phyloP scores from a whole-genome alignment of 1,284 basidiomycete genomes.

The Limonomyces culmigenus region DNA sequence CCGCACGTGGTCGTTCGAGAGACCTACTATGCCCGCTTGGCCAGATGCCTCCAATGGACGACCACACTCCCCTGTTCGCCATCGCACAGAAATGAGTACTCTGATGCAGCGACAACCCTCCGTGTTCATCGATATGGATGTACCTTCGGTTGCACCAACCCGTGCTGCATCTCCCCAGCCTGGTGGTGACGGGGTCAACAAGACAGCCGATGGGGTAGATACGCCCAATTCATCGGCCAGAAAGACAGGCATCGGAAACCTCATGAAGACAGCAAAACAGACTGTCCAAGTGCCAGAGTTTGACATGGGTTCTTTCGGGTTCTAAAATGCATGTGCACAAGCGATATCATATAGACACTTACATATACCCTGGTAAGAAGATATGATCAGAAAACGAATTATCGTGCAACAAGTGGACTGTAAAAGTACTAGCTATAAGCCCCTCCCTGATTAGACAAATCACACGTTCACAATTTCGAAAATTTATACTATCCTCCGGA shows the following conservation, averaged over 20 bases:
- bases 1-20: slow-evolving; percentile 80
- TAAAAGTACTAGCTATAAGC: too few species aligned
- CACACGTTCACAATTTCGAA: not conserved
- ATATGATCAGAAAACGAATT: too few species aligned
- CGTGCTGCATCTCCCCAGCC: slow-evolving; percentile 37
- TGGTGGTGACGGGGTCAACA: too few species aligned
- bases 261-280: slow-evolving; percentile 80
- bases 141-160: slow-evolving; percentile 45
- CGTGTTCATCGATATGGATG: slow-evolving; percentile 78
- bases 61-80: slow-evolving; percentile 23
- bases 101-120: slow-evolving; percentile 44
- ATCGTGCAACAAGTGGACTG: not conserved
- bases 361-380: too few species aligned
- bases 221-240: slow-evolving; percentile 37
- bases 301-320: slow-evolving; percentile 58
- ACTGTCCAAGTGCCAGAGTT: slow-evolving; percentile 77
- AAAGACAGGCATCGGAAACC: slow-evolving; percentile 61
- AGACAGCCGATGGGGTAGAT: slow-evolving; percentile 29
- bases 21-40: slow-evolving; percentile 31
- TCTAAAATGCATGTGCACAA: slow-evolving; percentile 10
- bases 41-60: slow-evolving; percentile 21
- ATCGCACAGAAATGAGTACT: slow-evolving; percentile 30
- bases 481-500: too few species aligned
- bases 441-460: too few species aligned
- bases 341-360: too few species aligned